These are phyloP conservation scores for Puccinia triticina DNA, from an alignment of 1,284 basidiomycete species.

Conservation along the genomic window DNA sequence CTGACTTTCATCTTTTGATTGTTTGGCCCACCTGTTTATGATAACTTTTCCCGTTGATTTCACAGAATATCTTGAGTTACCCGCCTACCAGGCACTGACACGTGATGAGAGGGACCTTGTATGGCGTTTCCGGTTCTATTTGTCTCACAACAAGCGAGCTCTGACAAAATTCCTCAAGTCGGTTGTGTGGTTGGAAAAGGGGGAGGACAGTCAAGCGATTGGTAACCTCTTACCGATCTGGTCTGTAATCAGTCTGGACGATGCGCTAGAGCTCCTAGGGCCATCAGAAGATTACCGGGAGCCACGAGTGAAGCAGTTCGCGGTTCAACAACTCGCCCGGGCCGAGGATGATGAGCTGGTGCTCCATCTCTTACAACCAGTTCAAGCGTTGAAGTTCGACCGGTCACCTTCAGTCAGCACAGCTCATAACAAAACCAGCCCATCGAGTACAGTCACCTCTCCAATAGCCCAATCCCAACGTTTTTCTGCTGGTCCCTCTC, in stretches of 20 bases:
- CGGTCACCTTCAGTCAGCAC: conserved; percentile 49
- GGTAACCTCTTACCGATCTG: conserved; percentile 93
- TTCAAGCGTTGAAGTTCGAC: conserved; percentile 96
- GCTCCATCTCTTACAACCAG: conserved; percentile 89
- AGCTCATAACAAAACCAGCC: conserved; percentile 51
- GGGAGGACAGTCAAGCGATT: conserved; percentile 95
- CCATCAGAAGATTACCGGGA: conserved; percentile 77
- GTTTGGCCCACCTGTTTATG: background rate
- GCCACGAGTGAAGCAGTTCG: conserved; percentile 86
- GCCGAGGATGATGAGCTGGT: conserved; percentile 97
- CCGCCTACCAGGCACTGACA: conserved; percentile 83
- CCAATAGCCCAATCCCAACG: conserved; percentile 50
- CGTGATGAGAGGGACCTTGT: conserved; percentile 93
- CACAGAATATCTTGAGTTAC: conserved; percentile 83
- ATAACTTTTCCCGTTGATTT: background rate
- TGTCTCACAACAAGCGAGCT: conserved; percentile 76
- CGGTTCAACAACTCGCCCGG: conserved; percentile 82
- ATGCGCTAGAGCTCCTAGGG: conserved; percentile 90
- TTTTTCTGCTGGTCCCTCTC: conserved; percentile 19
- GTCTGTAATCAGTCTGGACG: conserved; percentile 95
- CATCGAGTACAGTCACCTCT: conserved; percentile 61
- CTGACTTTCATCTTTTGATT: background rate
- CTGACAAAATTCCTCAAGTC: conserved; percentile 98
- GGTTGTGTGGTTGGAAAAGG: conserved; percentile 93
- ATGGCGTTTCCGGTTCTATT: conserved; percentile 98